Evolutionary conservation across 2,329 filamentous ascomycete species (phyloP).

Genomic region (Talaromyces sp.): DNA sequence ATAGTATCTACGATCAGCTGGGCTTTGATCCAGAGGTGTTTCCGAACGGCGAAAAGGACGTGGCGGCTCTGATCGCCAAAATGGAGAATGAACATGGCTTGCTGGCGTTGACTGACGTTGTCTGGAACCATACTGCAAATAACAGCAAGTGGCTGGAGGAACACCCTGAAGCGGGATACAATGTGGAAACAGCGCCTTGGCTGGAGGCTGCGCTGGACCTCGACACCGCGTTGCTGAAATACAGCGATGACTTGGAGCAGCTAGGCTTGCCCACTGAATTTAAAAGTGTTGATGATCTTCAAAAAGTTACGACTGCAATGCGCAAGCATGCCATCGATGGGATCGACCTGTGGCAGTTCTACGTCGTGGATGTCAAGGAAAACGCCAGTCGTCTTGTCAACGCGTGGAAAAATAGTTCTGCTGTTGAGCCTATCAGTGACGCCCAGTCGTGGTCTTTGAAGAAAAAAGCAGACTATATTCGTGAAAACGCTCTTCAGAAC

Average conservation of each 20-base stretch:
- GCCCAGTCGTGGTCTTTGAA: constrained; percentile 48
- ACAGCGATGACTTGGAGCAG: constrained; percentile 56
- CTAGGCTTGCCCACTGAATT: constrained; percentile 73
- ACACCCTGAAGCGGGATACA: constrained; percentile 94
- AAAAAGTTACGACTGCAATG: constrained; percentile 76
- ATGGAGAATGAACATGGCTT: constrained; percentile 82
- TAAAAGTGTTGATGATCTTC: constrained; percentile 64
- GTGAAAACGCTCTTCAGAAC: constrained; percentile 64
- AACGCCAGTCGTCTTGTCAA: constrained; percentile 65
- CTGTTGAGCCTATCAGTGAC: constrained; percentile 38
- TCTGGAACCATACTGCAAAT: constrained; percentile 95
- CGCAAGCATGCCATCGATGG: constrained; percentile 73
- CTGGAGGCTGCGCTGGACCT: constrained; percentile 64
- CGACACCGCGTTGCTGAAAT: constrained; percentile 67
- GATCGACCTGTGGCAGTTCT: constrained; percentile 89
- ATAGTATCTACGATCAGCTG: constrained; percentile 92
- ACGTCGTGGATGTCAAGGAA: constrained; percentile 72
- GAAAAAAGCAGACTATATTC: constrained; percentile 56
- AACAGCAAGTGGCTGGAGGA: constrained; percentile 92
- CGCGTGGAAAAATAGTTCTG: constrained; percentile 57
- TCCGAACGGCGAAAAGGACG: constrained; percentile 76
- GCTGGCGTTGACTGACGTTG: constrained; percentile 88
- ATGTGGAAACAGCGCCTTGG: constrained; percentile 79
- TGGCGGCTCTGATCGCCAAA: constrained; percentile 68
- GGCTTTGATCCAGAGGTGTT: constrained; percentile 79